Evolutionary conservation across 768 basidiomycete genomes (phyloP).

Genomic region (Clitopilus passeckerianus): DNA sequence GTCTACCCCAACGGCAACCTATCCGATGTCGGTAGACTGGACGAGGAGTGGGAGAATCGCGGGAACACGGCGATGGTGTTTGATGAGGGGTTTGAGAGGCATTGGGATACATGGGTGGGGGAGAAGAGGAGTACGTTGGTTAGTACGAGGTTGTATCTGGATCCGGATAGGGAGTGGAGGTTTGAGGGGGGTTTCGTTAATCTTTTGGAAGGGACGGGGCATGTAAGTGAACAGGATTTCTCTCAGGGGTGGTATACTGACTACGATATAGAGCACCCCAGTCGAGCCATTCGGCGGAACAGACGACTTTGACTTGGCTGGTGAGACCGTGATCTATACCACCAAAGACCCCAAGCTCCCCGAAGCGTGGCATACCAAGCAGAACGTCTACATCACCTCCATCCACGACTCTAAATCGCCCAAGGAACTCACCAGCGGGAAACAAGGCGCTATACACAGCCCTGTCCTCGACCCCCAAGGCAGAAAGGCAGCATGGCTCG

Average conservation of each 20-base stretch:
- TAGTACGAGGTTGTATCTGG: constrained; percentile 51
- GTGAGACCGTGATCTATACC: constrained; percentile 71
- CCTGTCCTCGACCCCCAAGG: constrained; percentile 67
- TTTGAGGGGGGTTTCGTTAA: constrained; percentile 51
- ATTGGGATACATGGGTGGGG: constrained; percentile 76
- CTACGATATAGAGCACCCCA: constrained; percentile 48
- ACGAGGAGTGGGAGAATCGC: constrained; percentile 66
- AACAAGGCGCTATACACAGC: constrained; percentile 77
- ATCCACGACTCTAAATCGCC: constrained; percentile 46
- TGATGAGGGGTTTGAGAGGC: constrained; percentile 64
- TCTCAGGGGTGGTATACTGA: constrained; percentile 4
- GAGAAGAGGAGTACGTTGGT: constrained; percentile 73
- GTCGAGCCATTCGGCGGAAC: constrained; percentile 87
- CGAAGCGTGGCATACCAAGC: constrained; percentile 83
- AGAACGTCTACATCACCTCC: constrained; percentile 76
- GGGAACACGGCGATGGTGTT: constrained; percentile 73
- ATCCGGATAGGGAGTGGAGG: constrained; percentile 45
- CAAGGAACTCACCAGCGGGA: constrained; percentile 73
- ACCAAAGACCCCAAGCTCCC: constrained; percentile 79
- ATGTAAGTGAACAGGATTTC: constrained; percentile 41
- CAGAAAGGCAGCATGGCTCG: constrained; percentile 80
- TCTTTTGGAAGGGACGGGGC: constrained; percentile 59
- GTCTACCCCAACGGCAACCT: constrained; percentile 78
- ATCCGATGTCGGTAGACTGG: constrained; percentile 60
- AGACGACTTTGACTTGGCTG: constrained; percentile 75